A percentile compares a stretch with the other conserved stretches of the same genome.
Evolutionary conservation across 2,329 filamentous ascomycete species (phyloP).

Genomic region (Penicillium sp.): DNA sequence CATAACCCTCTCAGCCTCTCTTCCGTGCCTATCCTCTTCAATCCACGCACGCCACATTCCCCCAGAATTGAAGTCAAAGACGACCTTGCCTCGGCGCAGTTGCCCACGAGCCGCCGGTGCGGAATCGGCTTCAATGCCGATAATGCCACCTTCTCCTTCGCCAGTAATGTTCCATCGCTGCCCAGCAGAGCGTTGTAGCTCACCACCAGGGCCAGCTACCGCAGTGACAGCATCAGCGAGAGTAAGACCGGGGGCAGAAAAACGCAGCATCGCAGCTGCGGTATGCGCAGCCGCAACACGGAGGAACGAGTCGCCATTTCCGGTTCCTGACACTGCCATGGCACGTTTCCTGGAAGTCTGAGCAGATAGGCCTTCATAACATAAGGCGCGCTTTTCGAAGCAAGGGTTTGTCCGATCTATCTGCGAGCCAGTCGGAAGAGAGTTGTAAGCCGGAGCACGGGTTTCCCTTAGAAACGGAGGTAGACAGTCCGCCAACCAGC

Average conservation of each 20-base stretch:
- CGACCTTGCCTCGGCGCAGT: constrained; percentile 49
- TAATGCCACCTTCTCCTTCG: constrained; percentile 82
- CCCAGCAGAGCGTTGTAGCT: constrained; percentile 72
- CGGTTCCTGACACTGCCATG: constrained; percentile 71
- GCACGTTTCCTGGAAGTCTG: constrained; percentile 32
- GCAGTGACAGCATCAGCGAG: constrained; percentile 60
- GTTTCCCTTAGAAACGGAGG: constrained; percentile 3
- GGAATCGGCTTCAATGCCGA: constrained; percentile 61
- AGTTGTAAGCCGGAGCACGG: background rate
- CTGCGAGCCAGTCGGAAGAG: constrained; percentile 7
- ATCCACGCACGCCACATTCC: constrained; percentile 83
- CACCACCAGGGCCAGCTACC: constrained; percentile 69
- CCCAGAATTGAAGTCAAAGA: constrained; percentile 80
- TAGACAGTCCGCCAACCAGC: constrained; percentile 18
- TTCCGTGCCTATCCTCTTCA: constrained; percentile 39
- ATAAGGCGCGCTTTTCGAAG: constrained; percentile 3
- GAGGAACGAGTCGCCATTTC: constrained; percentile 86
- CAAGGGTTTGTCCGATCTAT: background rate
- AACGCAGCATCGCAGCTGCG: constrained; percentile 70
- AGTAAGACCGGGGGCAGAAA: constrained; percentile 46
- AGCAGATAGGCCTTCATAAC: background rate
- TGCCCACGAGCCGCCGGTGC: constrained; percentile 52
- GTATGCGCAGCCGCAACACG: constrained; percentile 70
- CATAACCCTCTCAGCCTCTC: constrained; percentile 42
- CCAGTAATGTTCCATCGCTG: constrained; percentile 70